These are phyloP conservation scores for Lecanosticta acicola DNA, from an alignment of 2,329 filamentous ascomycete species.

Conservation along the genomic window DNA sequence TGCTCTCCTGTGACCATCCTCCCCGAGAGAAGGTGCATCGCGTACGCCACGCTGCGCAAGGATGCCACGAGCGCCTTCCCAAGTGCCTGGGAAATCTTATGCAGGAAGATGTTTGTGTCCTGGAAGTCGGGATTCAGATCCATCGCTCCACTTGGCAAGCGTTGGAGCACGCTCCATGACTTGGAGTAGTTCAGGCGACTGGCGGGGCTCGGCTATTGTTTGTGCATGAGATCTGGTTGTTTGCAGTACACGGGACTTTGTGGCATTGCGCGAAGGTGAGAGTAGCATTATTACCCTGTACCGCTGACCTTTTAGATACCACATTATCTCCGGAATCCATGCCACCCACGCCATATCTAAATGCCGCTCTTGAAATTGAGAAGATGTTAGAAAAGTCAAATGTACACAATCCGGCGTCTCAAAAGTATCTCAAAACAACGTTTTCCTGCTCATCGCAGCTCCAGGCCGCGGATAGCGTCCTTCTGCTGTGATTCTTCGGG, in stretches of 20 bases:
- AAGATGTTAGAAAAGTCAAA: no score
- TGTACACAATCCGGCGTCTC: background rate
- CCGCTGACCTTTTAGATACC: no score
- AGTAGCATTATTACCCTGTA: no score
- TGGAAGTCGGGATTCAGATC: background rate
- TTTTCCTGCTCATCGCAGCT: slow-evolving; percentile 1
- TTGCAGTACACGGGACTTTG: no score
- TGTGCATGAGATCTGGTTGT: no score
- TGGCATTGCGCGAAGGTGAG: no score
- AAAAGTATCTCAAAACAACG: background rate
- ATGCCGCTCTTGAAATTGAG: background rate
- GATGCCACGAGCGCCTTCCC: background rate
- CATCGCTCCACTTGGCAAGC: background rate
- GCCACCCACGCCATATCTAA: background rate
- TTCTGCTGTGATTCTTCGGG: slow-evolving; percentile 4
- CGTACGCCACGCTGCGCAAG: background rate
- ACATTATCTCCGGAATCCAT: no score
- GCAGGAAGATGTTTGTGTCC: background rate
- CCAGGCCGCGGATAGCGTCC: background rate
- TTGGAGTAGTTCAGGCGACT: no score
- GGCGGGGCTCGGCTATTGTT: no score
- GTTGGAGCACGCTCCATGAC: no score
- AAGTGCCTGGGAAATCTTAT: background rate
- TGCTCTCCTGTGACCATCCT: no score
- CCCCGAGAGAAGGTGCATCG: background rate